phyloP scores from a whole-genome alignment of 176 grass and related monocot genomes.

The Musa schizocarpa region DNA sequence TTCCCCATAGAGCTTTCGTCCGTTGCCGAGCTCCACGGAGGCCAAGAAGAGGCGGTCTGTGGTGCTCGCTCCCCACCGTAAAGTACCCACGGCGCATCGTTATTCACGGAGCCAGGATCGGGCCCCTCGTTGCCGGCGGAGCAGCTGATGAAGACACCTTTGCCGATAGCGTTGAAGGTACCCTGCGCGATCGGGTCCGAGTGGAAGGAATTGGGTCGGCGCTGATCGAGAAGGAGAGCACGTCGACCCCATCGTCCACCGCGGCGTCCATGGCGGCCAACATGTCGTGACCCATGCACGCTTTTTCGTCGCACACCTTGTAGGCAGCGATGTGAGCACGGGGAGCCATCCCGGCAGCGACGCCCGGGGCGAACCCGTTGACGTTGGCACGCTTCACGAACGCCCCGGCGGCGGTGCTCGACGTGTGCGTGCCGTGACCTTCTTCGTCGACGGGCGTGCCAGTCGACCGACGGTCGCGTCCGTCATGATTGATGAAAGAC shows the following conservation, averaged over 20 bases:
- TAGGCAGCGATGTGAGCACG: not conserved
- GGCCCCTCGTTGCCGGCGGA: constrained; percentile 29
- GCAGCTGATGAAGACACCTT: not conserved
- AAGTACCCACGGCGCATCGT: constrained; percentile 48
- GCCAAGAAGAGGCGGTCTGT: not conserved
- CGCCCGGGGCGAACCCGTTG: not conserved
- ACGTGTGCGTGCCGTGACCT: not conserved
- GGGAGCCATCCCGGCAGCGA: not conserved
- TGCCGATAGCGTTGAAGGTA: not conserved
- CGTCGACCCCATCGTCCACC: not conserved
- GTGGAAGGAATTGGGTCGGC: not conserved
- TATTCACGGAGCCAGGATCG: constrained; percentile 4
- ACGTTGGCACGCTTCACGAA: not conserved
- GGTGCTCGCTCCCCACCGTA: constrained; percentile 42
- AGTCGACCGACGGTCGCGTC: too few species aligned
- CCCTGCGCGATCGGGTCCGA: not conserved
- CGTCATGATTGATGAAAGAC: too few species aligned
- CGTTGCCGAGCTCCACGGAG: constrained; percentile 13
- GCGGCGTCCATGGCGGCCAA: not conserved
- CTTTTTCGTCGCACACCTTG: not conserved
- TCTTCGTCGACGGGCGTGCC: not conserved
- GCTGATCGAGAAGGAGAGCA: not conserved
- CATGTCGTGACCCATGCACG: too few species aligned
- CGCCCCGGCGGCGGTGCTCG: not conserved
- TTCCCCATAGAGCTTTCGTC: constrained; percentile 19